Conservation (phyloP, 495 filamentous ascomycete species). For the Niebla homalea region DNA sequence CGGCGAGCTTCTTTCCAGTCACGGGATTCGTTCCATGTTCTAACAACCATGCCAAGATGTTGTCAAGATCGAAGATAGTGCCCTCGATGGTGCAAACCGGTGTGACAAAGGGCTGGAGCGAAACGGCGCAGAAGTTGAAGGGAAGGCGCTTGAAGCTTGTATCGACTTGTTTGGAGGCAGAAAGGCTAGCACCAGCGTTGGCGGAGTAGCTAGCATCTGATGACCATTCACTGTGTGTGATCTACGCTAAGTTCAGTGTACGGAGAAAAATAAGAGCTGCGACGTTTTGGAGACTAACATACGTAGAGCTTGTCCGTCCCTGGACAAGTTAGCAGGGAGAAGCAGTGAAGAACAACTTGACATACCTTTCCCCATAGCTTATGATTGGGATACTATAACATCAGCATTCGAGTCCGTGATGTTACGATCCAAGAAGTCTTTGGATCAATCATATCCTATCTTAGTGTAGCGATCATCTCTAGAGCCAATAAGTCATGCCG, state of each 20-base stretch:
- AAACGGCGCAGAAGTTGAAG: constrained; percentile 96
- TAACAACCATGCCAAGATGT: constrained; percentile 82
- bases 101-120: constrained; percentile 79
- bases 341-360: background rate
- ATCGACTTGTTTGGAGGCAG: constrained; percentile 34
- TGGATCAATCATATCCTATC: too few relatives aligned
- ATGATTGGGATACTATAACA: too few relatives aligned
- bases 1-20: constrained; percentile 62
- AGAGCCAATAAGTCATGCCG: too few relatives aligned
- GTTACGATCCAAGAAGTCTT: too few relatives aligned
- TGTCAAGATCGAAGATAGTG: constrained; percentile 74
- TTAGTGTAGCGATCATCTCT: too few relatives aligned
- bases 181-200: constrained; percentile 55
- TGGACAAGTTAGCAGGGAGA: constrained; percentile 10
- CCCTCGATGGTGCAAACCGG: constrained; percentile 71
- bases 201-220: constrained; percentile 74
- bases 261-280: background rate
- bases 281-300: constrained; percentile 19
- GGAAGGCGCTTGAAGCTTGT: constrained; percentile 76
- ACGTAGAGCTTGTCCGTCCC: constrained; percentile 68
- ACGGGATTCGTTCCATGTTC: constrained; percentile 88
- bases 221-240: constrained; percentile 95
- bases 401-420: too few relatives aligned
- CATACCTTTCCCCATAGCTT: constrained; percentile 46
- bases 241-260: constrained; percentile 30